Evolutionary conservation across 2,329 filamentous ascomycete species (phyloP), one percentile per base, ranked within the genome.

Genomic region (Arthrobotrys entomopaga): DNA sequence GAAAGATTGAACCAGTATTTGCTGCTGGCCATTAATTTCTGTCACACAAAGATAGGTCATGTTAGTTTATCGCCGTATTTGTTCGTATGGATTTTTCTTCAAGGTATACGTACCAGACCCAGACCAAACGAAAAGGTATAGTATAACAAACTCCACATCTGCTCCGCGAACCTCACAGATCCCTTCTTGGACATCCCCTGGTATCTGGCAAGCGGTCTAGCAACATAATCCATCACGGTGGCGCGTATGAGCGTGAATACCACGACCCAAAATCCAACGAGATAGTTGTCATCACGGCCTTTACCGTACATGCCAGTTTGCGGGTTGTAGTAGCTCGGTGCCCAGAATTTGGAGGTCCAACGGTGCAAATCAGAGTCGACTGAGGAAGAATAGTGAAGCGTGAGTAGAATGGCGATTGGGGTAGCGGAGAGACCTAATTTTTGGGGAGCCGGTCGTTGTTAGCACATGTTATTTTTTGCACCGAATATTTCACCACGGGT

Each of bases 131-230:
- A 94, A 65, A 89, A 84, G 52, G 84, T 83, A 81, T 94, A 94
- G 83, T 97, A 98, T 50, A 95, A 82, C 66, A 96, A 83, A 80
- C 97, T 85, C 92, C 94, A 98, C 53, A 90, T 92, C 83, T 99
- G 95, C 83, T 99, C 95, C 76, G 92, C 92, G 82, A 98, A 96
- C 70, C 95, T 87, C 56, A 91, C 87, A 72, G 90, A 84, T 53
- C 88, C 88, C 83, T 97, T 97, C 80, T 85, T 85, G 80, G 90
- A 91, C 78, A 86, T 86, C 40, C 94, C 94, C 76, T 87, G 86
- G 54, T 85, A 83, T 76, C 87, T 88, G 49, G 91, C 93, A 65
- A 96, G 82, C 5, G 94, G 95, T 19, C 88, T 88, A 59, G 98
- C 85, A 11, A 96, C 79, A 83, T 96, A 95, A 81, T 97, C 93